Evolutionary conservation across 345 rosid genomes (phyloP).

Genomic region (Brassica incana): DNA sequence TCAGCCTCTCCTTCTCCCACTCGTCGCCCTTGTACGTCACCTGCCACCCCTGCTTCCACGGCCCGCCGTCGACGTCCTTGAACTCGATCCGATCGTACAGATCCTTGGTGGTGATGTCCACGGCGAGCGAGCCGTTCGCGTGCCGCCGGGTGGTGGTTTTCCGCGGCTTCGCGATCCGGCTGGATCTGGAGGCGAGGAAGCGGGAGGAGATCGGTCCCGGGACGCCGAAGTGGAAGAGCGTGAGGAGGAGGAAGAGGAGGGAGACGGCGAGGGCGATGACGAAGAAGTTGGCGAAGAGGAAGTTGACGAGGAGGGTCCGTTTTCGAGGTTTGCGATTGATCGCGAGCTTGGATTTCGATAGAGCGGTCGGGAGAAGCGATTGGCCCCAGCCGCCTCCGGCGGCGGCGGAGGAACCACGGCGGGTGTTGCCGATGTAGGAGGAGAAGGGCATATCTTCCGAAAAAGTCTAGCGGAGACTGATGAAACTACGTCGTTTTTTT

Average conservation of each 20-base stretch:
- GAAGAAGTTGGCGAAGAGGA: conserved; percentile 74
- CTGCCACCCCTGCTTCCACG: conserved; percentile 98
- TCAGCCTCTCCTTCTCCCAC: conserved; percentile 85
- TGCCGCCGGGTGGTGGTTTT: conserved; percentile 37
- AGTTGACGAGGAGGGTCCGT: conserved; percentile 61
- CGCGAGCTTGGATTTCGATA: conserved; percentile 56
- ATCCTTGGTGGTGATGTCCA: conserved; percentile 81
- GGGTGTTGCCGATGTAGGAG: conserved; percentile 60
- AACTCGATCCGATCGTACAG: conserved; percentile 91
- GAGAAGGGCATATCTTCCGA: conserved; percentile 63
- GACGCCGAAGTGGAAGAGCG: conserved; percentile 69
- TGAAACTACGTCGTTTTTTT: conserved; percentile 24
- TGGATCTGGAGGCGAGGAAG: conserved; percentile 48
- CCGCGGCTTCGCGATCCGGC: conserved; percentile 36
- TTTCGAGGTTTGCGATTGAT: conserved; percentile 62
- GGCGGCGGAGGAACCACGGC: conserved; percentile 52
- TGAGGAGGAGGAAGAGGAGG: conserved; percentile 66
- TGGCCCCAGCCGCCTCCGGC: conserved; percentile 49
- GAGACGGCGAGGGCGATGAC: conserved; percentile 65
- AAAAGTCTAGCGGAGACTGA: not conserved
- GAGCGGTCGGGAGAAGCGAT: conserved; percentile 49
- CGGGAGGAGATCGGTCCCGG: conserved; percentile 71
- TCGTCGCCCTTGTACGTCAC: conserved; percentile 75
- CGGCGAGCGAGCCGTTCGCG: conserved; percentile 38
- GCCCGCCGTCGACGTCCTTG: conserved; percentile 75